Evolutionary conservation across 163 green algal species (phyloP), one percentile per base, ranked within the genome.

Genomic region (Chlamydomonas reinhardtii): DNA sequence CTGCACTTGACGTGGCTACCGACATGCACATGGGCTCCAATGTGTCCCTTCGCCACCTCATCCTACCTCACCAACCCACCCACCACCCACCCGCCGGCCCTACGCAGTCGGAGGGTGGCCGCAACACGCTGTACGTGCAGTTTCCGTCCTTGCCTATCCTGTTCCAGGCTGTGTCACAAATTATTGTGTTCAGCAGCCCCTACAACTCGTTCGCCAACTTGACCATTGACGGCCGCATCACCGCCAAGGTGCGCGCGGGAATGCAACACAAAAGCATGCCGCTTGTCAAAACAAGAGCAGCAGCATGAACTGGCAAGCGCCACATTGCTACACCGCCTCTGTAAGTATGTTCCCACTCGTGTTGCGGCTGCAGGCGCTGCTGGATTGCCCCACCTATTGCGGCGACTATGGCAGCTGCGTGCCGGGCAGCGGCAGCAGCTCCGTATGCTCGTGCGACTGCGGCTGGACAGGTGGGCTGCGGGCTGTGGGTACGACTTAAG

Each of bases 391-490:
- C 19, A 20, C 17, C 35, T 85, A 80, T 68, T 89, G 84, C 35
- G 84, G 84, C n/a, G 74, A 89, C 76, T 89, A 76, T 31, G 84
- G 84, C 8, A 54, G 68, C 43, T 89, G 84, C 35, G 73, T 37
- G n/a, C 29, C 29, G 0, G 25, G 32, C 31, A 64, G 48, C 29
- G 52, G 65, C 52, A 54, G 48, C 20, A 34, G 20, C 54, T 59
- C 75, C 43, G 32, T 24, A 0, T 89, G 84, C 39, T 35, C 66
- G 29, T 89, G 84, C 35, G 84, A 89, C 16, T 89, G 84, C 59
- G 66, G 75, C 69, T 85, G 68, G 75, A 17, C 66, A 75, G 59
- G 79, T 86, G 54, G 2, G 79, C 1, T 31, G 61, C 11, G 34
- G 68, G 2, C 4, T 48, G 39, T 8, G 39, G 5, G 39, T 5